These are phyloP conservation scores for Botrytis byssoidea DNA, from an alignment of 2,329 filamentous ascomycete species.

Conservation along the genomic window DNA sequence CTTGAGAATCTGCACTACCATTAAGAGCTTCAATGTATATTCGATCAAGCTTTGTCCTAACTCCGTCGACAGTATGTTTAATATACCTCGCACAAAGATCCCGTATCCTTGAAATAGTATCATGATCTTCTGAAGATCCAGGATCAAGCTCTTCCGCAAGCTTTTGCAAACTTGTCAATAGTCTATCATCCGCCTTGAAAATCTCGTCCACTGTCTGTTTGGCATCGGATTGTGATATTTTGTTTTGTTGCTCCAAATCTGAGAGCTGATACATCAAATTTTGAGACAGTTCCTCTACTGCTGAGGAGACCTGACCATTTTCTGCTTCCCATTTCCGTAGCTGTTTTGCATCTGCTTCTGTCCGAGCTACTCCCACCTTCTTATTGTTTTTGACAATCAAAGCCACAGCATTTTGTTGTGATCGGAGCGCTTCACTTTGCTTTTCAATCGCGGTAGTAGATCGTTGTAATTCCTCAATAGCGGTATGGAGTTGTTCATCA, in stretches of 20 bases:
- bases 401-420: conserved; percentile 61
- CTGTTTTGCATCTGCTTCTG: conserved; percentile 43
- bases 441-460: conserved; percentile 64
- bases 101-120: conserved; percentile 56
- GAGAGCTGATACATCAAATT: conserved; percentile 47
- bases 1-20: conserved; percentile 22
- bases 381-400: conserved; percentile 49
- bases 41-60: conserved; percentile 55
- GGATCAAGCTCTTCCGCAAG: conserved; percentile 60
- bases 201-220: conserved; percentile 50
- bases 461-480: conserved; percentile 61
- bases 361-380: conserved; percentile 40
- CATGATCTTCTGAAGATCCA: conserved; percentile 51
- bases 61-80: conserved; percentile 55
- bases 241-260: conserved; percentile 53
- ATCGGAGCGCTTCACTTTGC: conserved; percentile 60
- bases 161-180: conserved; percentile 64
- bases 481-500: conserved; percentile 59
- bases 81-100: conserved; percentile 58
- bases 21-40: conserved; percentile 52
- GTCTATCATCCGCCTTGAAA: conserved; percentile 61
- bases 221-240: conserved; percentile 46
- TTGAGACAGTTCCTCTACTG: conserved; percentile 50
- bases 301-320: conserved; percentile 44
- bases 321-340: conserved; percentile 44